Conservation (phyloP, 73 alveolate genomes). For the Paraurostyla sp. region DNA sequence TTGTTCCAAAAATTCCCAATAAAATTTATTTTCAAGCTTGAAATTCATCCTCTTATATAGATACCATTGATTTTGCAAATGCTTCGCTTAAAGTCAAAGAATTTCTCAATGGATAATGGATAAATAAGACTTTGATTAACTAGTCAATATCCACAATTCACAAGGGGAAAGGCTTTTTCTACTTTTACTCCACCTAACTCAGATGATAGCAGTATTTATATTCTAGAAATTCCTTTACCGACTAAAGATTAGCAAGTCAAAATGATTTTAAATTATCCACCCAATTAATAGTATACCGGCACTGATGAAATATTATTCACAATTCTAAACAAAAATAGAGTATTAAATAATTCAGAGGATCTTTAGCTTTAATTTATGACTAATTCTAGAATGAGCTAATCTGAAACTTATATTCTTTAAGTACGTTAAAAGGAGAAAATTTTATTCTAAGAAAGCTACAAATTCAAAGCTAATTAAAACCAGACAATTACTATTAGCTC, state of each 20-base stretch:
- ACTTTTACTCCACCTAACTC: not conserved
- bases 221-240: too few species aligned
- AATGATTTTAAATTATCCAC: too few species aligned
- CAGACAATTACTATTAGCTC: not conserved
- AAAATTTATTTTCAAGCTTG: not conserved
- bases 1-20: not conserved
- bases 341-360: not conserved
- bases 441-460: not conserved
- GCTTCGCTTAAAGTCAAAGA: too few species aligned
- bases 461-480: not conserved
- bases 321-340: not conserved
- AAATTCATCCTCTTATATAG: not conserved
- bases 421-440: not conserved
- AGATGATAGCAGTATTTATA: too few species aligned
- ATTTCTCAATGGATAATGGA: too few species aligned
- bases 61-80: not conserved
- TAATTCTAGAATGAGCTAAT: too few species aligned
- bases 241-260: too few species aligned
- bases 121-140: too few species aligned
- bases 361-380: not conserved
- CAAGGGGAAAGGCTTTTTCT: not conserved
- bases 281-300: too few species aligned
- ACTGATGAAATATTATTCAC: not conserved
- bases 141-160: not conserved
- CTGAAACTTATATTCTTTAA: not conserved